phyloP scores from a whole-genome alignment of 164 flowering plant species.

The Vitis cinerea region DNA sequence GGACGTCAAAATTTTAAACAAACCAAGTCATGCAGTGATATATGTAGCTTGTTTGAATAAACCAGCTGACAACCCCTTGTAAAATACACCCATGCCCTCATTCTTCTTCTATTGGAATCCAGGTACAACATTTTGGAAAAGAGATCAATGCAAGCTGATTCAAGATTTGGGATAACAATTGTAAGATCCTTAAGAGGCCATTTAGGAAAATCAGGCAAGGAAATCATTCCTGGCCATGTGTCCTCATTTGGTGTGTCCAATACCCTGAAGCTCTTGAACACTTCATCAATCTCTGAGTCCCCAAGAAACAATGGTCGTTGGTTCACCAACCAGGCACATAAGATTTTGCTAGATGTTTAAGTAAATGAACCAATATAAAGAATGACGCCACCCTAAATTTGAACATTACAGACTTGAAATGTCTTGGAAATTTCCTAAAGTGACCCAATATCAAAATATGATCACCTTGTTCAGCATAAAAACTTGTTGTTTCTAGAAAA shows the following conservation, averaged over 20 bases:
- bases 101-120: too few relatives aligned
- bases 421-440: slow-evolving; percentile 64
- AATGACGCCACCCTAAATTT: slow-evolving; percentile 81
- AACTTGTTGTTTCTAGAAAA: slow-evolving; percentile 72
- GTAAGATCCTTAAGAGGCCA: slow-evolving; percentile 81
- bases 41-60: too few relatives aligned
- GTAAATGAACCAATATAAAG: slow-evolving; percentile 78
- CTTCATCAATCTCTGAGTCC: slow-evolving; percentile 95
- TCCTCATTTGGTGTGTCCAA: slow-evolving; percentile 92
- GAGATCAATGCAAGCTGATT: slow-evolving; percentile 80
- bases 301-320: slow-evolving; percentile 93
- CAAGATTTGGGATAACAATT: slow-evolving; percentile 73
- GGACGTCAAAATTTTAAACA: slow-evolving; percentile 69
- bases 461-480: slow-evolving; percentile 99
- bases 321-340: slow-evolving; percentile 48
- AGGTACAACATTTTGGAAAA: slow-evolving; percentile 25
- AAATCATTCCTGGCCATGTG: slow-evolving; percentile 92
- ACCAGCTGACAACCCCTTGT: too few relatives aligned
- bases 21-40: background rate
- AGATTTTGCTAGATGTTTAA: slow-evolving; percentile 42
- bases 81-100: too few relatives aligned
- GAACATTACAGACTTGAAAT: slow-evolving; percentile 84
- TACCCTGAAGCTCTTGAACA: slow-evolving; percentile 90
- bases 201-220: slow-evolving; percentile 89
- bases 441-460: slow-evolving; percentile 83